A percentile compares a stretch with the other conserved stretches of the same genome.
Evolutionary conservation across 1,139 yeast species (phyloP).

Genomic region (Yamadazyma blattariae): DNA sequence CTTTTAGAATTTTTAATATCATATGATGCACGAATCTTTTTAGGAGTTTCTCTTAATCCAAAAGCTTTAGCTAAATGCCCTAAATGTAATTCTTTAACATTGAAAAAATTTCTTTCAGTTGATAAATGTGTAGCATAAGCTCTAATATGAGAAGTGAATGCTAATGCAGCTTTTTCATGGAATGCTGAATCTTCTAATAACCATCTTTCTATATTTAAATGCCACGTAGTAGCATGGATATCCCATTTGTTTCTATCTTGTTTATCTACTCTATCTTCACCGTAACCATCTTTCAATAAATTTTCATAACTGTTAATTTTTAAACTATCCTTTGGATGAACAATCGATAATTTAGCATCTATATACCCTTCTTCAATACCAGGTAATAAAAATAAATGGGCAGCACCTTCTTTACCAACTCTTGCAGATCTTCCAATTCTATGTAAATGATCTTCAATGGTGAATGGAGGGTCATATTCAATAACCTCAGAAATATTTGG

Average conservation of each 20-base stretch:
- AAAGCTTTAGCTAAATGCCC: constrained; percentile 96
- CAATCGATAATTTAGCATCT: constrained; percentile 44
- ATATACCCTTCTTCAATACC: constrained; percentile 85
- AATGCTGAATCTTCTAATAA: constrained; percentile 63
- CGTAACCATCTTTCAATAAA: constrained; percentile 48
- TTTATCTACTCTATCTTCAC: constrained; percentile 22
- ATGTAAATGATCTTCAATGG: constrained; percentile 69
- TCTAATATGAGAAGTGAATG: constrained; percentile 83
- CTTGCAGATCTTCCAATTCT: constrained; percentile 76
- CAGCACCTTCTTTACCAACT: constrained; percentile 65
- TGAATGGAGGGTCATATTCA: constrained; percentile 69
- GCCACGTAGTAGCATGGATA: constrained; percentile 95
- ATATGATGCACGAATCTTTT: constrained; percentile 53
- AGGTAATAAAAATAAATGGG: constrained; percentile 76
- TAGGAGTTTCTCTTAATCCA: constrained; percentile 93
- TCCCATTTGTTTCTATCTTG: constrained; percentile 66
- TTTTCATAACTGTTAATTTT: constrained; percentile 48
- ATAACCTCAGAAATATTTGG: constrained; percentile 64
- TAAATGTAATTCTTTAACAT: constrained; percentile 76
- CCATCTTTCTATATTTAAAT: constrained; percentile 85
- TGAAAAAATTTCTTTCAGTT: constrained; percentile 73
- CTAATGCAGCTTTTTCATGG: constrained; percentile 66
- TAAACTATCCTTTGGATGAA: constrained; percentile 60
- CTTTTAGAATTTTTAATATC: constrained; percentile 20
- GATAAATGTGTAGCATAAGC: constrained; percentile 97